phyloP scores from a whole-genome alignment of 2,329 filamentous ascomycete genomes.

The Alternaria panax region DNA sequence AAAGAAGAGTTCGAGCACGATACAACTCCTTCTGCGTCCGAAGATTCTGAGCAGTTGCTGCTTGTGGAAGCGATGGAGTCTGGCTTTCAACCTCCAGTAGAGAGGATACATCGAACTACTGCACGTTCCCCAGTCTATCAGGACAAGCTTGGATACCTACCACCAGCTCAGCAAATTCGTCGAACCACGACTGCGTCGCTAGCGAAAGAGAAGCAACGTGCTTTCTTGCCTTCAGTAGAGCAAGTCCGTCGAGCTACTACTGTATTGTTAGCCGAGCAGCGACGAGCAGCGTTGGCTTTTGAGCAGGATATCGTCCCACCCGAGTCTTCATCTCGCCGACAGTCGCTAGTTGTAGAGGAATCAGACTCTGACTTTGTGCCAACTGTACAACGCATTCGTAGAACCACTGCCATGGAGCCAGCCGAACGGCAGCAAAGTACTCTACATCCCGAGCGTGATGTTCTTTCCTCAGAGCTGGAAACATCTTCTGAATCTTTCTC shows the following conservation, averaged over 20 bases:
- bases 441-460: background rate
- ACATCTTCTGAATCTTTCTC: accelerated
- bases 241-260: background rate
- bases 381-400: background rate
- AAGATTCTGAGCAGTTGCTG: background rate
- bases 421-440: background rate
- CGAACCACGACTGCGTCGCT: background rate
- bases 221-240: background rate
- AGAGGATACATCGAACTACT: background rate
- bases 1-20: background rate
- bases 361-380: background rate
- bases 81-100: background rate
- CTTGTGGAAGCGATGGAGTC: background rate
- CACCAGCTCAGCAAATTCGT: background rate
- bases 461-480: background rate
- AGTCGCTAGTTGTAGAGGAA: background rate
- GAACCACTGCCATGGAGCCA: background rate
- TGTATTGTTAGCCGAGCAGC: background rate
- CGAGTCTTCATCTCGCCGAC: background rate
- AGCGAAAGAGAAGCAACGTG: background rate
- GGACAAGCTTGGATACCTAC: background rate
- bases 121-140: background rate
- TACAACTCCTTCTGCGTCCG: background rate
- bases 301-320: background rate
- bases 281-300: background rate